A percentile compares a stretch with the other conserved stretches of the same genome.
phyloP scores from a whole-genome alignment of 2,329 filamentous ascomycete genomes.

The Xylaria sp. region DNA sequence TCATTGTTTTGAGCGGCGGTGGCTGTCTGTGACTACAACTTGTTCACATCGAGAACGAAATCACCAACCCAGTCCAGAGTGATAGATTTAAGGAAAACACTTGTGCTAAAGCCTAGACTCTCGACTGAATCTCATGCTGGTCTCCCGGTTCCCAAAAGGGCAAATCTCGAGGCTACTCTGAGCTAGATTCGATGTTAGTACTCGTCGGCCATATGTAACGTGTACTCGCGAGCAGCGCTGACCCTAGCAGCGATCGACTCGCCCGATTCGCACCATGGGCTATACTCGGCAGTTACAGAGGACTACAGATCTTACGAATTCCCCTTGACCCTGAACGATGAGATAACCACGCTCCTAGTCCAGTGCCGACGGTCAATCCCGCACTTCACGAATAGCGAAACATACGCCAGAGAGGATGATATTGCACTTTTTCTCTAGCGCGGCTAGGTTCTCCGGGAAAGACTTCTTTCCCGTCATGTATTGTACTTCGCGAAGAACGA shows the following conservation, averaged over 20 bases:
- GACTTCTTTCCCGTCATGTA: constrained; percentile 2
- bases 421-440: background rate
- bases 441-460: constrained; percentile 6
- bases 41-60: background rate
- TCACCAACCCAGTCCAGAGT: background rate
- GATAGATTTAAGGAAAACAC: constrained; percentile 2
- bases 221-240: constrained; percentile 10
- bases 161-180: background rate
- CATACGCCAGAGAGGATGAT: background rate
- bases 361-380: constrained; percentile 6
- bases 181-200: background rate
- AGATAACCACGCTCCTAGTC: background rate
- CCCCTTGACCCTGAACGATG: background rate
- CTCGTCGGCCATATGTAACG: background rate
- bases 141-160: background rate
- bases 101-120: background rate
- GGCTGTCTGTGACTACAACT: background rate
- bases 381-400: constrained; percentile 9
- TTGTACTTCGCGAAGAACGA: constrained; percentile 1
- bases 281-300: background rate
- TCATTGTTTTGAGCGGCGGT: no score
- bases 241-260: constrained; percentile 12
- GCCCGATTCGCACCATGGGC: background rate
- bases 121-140: constrained; percentile 13
- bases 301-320: background rate